Base-by-base conservation (phyloP, 805 yeast species). In the Hanseniaspora hatyaiensis region DNA sequence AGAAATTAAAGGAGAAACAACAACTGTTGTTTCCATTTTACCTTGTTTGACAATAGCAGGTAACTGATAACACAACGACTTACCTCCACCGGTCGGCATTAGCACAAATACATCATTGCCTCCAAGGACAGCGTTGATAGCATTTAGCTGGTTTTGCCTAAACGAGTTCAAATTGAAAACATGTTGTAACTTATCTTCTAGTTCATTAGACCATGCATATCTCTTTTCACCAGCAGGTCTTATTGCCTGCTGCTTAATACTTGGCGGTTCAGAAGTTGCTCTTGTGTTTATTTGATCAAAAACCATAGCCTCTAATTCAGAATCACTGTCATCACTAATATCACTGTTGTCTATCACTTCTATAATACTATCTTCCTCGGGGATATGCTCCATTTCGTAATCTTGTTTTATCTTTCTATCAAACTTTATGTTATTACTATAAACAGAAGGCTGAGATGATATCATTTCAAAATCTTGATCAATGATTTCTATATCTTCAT, bases 31-130 rank as follows among this genome's bases (percentile, higher is more conserved):
- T 13, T 96, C 97, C 0, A 95, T 84, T 19, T 61, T 69, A 1
- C 96, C 96, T 1, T 80, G 69, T 34, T 71, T 69, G 1, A 89
- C 78, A 37, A 92, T 68, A 0, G 98, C 96, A 0, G 98, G 97
- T 31, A 92, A 69, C 63, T 92, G 98, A 63, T 88, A 92, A 60
- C 98, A 92, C 26, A 92, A 65, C 0, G 97, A 88, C 60, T 92
- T 92, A 43, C 98, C 98, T 43, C 98, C 98, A 32, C 98, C 98
- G 0, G 98, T 92, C 0, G 98, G 98, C 95, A 92, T 89, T 55
- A 92, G 68, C 1, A 92, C 96, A 65, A 92, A 86, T 0, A 84
- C 95, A 61, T 92, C 98, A 37, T 73, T 71, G 1, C 96, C 95
- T 4, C 73, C 60, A 26, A 80, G 58, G 26, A 84, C 80, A 1